Evolutionary conservation across 768 basidiomycete genomes (phyloP).

Genomic region (Trametes coccinea): DNA sequence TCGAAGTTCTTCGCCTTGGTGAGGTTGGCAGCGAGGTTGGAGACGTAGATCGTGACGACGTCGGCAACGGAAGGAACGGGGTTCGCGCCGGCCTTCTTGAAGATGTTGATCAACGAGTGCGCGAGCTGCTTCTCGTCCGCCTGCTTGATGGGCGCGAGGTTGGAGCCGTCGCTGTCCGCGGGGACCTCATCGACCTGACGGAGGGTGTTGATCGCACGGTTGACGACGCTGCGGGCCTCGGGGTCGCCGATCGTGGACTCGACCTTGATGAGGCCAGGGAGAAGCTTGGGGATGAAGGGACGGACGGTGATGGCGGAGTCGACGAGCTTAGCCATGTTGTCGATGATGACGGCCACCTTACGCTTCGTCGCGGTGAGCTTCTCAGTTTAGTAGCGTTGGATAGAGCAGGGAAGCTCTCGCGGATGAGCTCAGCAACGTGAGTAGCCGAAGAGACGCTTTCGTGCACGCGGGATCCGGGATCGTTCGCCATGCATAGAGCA

Average conservation of each 20-base stretch:
- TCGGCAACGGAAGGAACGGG: conserved; percentile 59
- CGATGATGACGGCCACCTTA: conserved; percentile 95
- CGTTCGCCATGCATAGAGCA: too few relatives aligned
- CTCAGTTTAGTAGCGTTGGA: conserved; percentile 93
- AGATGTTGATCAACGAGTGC: conserved; percentile 67
- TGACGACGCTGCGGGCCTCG: conserved; percentile 92
- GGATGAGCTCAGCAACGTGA: conserved; percentile 88
- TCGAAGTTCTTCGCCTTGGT: conserved; percentile 93
- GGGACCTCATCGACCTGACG: conserved; percentile 94
- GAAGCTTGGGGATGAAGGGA: conserved; percentile 93
- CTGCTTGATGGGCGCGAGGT: conserved; percentile 83
- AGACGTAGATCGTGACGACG: conserved; percentile 64
- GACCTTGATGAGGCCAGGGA: conserved; percentile 95
- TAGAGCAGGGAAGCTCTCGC: conserved; percentile 92
- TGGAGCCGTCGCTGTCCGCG: conserved; percentile 78
- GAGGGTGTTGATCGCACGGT: conserved; percentile 91
- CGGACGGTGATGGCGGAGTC: conserved; percentile 94
- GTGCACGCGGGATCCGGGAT: too few relatives aligned
- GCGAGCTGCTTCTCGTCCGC: conserved; percentile 69
- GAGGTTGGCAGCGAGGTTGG: conserved; percentile 81
- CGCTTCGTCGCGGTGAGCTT: conserved; percentile 96
- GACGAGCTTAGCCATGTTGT: conserved; percentile 99
- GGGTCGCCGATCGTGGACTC: conserved; percentile 95
- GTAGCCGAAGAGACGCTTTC: conserved; percentile 59
- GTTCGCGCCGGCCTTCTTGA: conserved; percentile 78